Conservation (phyloP, 371 early-diverging fungal genomes). For the Rhizopus arrhizus region DNA sequence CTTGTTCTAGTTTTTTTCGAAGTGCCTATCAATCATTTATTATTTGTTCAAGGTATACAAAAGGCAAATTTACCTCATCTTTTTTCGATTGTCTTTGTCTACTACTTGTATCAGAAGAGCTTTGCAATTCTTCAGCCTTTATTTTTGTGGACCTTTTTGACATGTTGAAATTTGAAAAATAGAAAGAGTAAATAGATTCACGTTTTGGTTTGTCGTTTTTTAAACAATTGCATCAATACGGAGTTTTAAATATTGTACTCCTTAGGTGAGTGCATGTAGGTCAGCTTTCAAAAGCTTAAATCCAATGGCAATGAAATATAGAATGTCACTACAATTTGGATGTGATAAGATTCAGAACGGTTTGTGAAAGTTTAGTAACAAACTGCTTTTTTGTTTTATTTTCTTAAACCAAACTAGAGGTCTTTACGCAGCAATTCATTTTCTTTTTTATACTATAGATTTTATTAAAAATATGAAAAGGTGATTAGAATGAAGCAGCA, state of each 20-base stretch:
- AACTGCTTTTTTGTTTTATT: no score
- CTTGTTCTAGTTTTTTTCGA: conserved; percentile 74
- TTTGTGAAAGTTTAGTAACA: no score
- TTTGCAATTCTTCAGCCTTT: conserved; percentile 18
- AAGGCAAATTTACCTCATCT: conserved; percentile 19
- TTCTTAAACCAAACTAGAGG: no score
- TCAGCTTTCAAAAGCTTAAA: background rate
- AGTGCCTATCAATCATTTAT: conserved; percentile 32
- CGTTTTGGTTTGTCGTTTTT: background rate
- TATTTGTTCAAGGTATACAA: background rate
- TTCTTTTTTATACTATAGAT: no score
- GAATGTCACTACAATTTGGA: no score
- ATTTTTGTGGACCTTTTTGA: conserved; percentile 19
- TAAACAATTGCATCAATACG: background rate
- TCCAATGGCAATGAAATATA: background rate
- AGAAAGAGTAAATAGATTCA: background rate
- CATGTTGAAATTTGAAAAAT: conserved; percentile 1
- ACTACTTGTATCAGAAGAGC: conserved; percentile 21
- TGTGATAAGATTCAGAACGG: no score
- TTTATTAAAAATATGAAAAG: no score
- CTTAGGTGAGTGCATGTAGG: no score
- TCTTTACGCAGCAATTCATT: no score
- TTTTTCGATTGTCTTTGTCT: conserved; percentile 28
- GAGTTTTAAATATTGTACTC: background rate
- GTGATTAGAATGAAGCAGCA: conserved; percentile 18